Conservation (phyloP, 2,329 filamentous ascomycete species). For the Thelonectria discophora region DNA sequence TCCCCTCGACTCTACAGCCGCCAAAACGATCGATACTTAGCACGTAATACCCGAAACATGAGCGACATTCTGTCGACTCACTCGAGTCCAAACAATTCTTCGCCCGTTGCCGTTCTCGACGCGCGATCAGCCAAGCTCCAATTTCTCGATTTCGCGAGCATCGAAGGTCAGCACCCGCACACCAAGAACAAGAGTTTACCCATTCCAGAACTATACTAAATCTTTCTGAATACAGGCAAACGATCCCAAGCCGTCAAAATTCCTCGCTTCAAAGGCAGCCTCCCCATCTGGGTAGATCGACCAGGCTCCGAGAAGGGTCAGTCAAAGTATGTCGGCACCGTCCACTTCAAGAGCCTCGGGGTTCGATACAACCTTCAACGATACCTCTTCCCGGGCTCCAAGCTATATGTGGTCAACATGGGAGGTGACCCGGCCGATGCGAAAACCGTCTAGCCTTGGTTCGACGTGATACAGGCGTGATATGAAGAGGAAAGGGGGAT, state of each 20-base stretch:
- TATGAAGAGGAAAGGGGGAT: too few species aligned
- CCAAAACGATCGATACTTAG: background rate
- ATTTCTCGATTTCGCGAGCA: constrained; percentile 1
- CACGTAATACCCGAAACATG: background rate
- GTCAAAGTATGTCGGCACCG: constrained; percentile 5
- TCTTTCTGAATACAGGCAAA: background rate
- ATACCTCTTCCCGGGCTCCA: background rate
- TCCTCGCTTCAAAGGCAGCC: constrained; percentile 8
- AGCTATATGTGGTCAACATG: constrained; percentile 15
- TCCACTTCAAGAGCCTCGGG: constrained; percentile 10
- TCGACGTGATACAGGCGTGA: too few species aligned
- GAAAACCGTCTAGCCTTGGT: too few species aligned
- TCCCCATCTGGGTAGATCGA: constrained; percentile 5
- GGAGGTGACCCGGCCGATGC: background rate
- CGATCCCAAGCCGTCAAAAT: constrained; percentile 3
- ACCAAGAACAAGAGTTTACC: background rate
- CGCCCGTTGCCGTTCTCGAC: constrained; percentile 14
- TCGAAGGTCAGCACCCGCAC: background rate
- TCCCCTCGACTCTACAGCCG: background rate
- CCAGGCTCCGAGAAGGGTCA: background rate
- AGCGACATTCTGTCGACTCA: too few species aligned
- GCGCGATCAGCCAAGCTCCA: constrained; percentile 5
- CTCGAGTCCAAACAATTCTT: background rate
- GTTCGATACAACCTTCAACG: constrained; percentile 12
- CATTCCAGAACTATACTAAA: background rate